Conservation (phyloP, 345 rosid genomes). For the Rhizophora mangle region DNA sequence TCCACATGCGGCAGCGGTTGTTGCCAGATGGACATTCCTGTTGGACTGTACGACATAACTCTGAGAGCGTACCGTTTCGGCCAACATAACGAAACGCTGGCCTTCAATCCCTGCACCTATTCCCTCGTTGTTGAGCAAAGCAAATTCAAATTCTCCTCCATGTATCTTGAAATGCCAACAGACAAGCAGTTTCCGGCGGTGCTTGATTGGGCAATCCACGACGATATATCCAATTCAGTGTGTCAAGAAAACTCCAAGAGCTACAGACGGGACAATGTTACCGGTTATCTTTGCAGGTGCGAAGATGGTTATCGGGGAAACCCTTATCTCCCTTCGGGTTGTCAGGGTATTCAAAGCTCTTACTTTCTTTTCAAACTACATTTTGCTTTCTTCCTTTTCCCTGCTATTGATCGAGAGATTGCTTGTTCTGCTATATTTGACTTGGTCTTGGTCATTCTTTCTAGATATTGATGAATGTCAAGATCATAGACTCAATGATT, state of each 20-base stretch:
- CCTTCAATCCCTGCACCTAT: conserved; percentile 33
- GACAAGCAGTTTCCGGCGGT: conserved; percentile 3
- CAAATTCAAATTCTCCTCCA: conserved; percentile 21
- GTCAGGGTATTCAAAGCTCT: not conserved
- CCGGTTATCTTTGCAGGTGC: conserved; percentile 35
- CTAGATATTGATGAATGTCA: conserved; percentile 35
- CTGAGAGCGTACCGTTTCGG: not conserved
- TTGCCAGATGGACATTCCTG: conserved; percentile 29
- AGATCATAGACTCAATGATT: not conserved
- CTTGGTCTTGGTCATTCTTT: not conserved
- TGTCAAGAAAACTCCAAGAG: not conserved
- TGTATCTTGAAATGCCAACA: not conserved
- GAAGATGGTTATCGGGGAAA: conserved; percentile 26
- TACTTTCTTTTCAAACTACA: not conserved
- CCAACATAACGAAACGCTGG: not conserved
- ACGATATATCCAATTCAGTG: not conserved
- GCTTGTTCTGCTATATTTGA: not conserved
- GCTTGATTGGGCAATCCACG: conserved; percentile 27
- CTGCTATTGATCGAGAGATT: too few species aligned
- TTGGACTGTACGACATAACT: not conserved
- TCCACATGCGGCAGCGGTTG: conserved; percentile 37
- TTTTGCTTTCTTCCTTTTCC: not conserved
- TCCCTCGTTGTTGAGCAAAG: conserved; percentile 20
- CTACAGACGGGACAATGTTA: not conserved
- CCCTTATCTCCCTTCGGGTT: conserved; percentile 18